Percentiles rank a stretch among this genome's conserved stretches.
Evolutionary conservation across 352 stramenopile genomes (phyloP).

Genomic region (Thalassiosira tumida): DNA sequence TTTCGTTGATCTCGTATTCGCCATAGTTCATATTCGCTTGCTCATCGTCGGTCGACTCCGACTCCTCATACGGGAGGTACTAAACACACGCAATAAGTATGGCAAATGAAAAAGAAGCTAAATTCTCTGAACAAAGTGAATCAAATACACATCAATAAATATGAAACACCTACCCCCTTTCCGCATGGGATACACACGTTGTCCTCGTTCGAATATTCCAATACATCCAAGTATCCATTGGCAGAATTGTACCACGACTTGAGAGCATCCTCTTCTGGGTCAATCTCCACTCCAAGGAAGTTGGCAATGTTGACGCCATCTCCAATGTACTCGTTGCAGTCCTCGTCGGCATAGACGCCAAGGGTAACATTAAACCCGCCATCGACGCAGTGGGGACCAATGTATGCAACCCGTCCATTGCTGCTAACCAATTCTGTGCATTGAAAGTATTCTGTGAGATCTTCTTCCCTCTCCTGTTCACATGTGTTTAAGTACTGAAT

Average conservation of each 20-base stretch:
- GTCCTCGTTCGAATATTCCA: conserved; percentile 1
- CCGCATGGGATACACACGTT: conserved; percentile 45
- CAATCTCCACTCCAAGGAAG: conserved; percentile 70
- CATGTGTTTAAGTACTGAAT: conserved; percentile 80
- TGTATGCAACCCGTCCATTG: conserved; percentile 81
- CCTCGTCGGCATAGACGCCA: conserved; percentile 87
- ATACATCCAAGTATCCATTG: neutral
- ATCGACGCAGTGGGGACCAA: conserved; percentile 84
- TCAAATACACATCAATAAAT: too few species aligned
- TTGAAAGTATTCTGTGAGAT: conserved; percentile 81
- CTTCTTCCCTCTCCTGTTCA: conserved; percentile 69
- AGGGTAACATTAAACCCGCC: conserved; percentile 87
- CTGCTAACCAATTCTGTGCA: conserved; percentile 82
- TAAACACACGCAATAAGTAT: neutral
- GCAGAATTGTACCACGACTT: neutral
- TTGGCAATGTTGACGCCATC: conserved; percentile 76
- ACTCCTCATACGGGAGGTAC: too few species aligned
- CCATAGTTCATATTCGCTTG: too few species aligned
- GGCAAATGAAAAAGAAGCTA: too few species aligned
- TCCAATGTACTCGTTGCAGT: conserved; percentile 86
- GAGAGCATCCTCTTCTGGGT: neutral
- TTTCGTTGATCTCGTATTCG: conserved; percentile 11
- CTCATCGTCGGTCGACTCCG: too few species aligned
- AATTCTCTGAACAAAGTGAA: too few species aligned
- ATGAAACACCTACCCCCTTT: neutral